Evolutionary conservation across 108 stramenopile species (phyloP), one percentile per base, ranked within the genome.

Genomic region (Fragilaria crotonensis): DNA sequence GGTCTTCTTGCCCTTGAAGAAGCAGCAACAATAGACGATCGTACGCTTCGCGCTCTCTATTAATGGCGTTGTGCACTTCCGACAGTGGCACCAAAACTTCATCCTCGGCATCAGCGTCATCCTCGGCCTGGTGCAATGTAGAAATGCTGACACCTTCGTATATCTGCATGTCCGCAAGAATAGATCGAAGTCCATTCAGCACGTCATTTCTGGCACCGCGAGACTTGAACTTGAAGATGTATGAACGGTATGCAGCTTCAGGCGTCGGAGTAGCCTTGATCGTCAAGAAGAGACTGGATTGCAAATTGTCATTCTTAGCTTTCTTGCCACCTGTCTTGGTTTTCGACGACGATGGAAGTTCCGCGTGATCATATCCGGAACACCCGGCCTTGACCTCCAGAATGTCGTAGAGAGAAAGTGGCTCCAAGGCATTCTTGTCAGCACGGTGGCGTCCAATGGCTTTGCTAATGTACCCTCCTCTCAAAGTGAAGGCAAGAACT

Each of bases 401-500:
- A 60, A 94, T 89, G 33, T 94, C 93, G 57, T 87, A 80, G 26
- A 94, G 62, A 20, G 88, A 87, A 26, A 93, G 71, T 22, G 92
- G 92, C 46, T 89, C 88, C 22, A 87, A 73, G 19, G 84, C 83
- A 14, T 83, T 70, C 60, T 90, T 87, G 60, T 85, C 85, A 45
- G 68, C 66, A 69, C 83, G 76, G 46, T 75, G 78, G 31, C 80
- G 75, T 53, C 87, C 81, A 14, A 86, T 86, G 5, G 91, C 91
- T 64, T 93, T 93, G 63, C 85, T 87, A 54, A 93, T 68, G 66
- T 93, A 93, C 5, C 92, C 92, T 47, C 92, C 92, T 19, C 80
- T 73, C 22, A 84, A 69, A 49, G 66, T 86, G 57, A 90, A 89
- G 9, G 83, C 86, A 46, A 90, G 52, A 11, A 85, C 82, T 11